Percentiles rank a stretch among this genome's conserved stretches.
These are phyloP conservation scores for Phytophthora agathidicida DNA, from an alignment of 352 stramenopile species.

Conservation along the genomic window DNA sequence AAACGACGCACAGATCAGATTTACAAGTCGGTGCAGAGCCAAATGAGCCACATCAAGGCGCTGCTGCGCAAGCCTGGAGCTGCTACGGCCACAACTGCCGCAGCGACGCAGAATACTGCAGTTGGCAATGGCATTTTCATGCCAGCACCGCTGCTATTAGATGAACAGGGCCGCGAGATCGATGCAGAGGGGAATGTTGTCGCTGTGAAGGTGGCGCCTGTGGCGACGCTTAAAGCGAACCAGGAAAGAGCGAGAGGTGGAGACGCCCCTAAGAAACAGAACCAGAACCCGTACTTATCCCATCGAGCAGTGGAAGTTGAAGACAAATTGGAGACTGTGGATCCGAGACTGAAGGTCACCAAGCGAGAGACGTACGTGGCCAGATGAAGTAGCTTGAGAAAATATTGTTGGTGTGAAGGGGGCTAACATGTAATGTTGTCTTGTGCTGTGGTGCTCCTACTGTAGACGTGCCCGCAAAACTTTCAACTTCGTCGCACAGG, in stretches of 20 bases:
- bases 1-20: slow-evolving; percentile 73
- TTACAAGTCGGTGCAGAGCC: slow-evolving; percentile 83
- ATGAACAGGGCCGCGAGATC: slow-evolving; percentile 81
- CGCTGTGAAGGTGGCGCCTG: slow-evolving; percentile 44
- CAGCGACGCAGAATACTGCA: not conserved
- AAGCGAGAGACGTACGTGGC: slow-evolving; percentile 82
- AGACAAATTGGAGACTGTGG: slow-evolving; percentile 70
- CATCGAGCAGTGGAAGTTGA: slow-evolving; percentile 76
- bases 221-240: slow-evolving; percentile 67
- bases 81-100: not conserved
- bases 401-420: slow-evolving; percentile 11
- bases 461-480: slow-evolving; percentile 77
- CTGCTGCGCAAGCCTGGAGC: slow-evolving; percentile 59
- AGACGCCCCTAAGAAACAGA: slow-evolving; percentile 28
- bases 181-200: slow-evolving; percentile 79
- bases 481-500: slow-evolving; percentile 84
- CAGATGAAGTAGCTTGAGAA: slow-evolving; percentile 1
- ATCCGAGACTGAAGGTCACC: slow-evolving; percentile 75
- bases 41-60: slow-evolving; percentile 81
- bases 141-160: slow-evolving; percentile 77
- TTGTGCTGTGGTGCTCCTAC: slow-evolving; percentile 9
- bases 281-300: slow-evolving; percentile 81
- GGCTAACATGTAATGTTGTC: slow-evolving; percentile 20
- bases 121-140: slow-evolving; percentile 52
- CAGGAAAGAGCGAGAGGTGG: slow-evolving; percentile 32